Base-by-base conservation (phyloP, 164 flowering plant species). In the Tetracentron sinense region DNA sequence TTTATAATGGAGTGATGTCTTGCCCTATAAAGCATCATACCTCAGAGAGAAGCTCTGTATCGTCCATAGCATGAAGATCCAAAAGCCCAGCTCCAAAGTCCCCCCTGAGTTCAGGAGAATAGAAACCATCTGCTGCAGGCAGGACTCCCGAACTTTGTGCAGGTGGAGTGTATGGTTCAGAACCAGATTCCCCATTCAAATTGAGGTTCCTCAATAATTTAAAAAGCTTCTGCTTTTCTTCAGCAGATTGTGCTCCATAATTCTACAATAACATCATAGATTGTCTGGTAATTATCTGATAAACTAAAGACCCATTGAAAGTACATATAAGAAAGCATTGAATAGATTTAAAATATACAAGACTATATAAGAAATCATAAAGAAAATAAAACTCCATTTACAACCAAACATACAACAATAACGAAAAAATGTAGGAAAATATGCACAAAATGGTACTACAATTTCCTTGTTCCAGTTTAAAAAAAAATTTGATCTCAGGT, bases 41-140 rank as follows among this genome's bases (percentile, higher is more conserved):
- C 87, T 91, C 98, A 63, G 98, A 83, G 42, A 94, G 79, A 71
- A 89, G 97, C 68, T 91, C 99, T 16, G 97, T 94, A 55, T 94
- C 99, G 80, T 94, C 99, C 92, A 94, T 89, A 42, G 99, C 88
- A 79, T 91, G 96, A 65, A 91, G 89, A 80, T 94, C 99, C 82
- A 94, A 75, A 74, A 94, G 95, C 58, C 99, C 99, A 66, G 96
- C 96, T 67, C 97, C 99, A 83, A 94, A 94, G 69, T 94, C 97
- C 23, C 99, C 97, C 71, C 92, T 74, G 38, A 89, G 82, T 52
- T 91, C 97, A 19, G 92, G 83, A 64, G 93, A 83, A 69, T 75
- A 91, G 53, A 78, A 79, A 14, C 90, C 88, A 62, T 94, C 99
- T 21, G 81, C 56, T 56, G 83, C 69, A 68, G 76, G 71, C 61